A percentile compares a stretch with the other conserved stretches of the same genome.
These are phyloP conservation scores for Chlorella sp. DNA, from an alignment of 139 green algal species.

Conservation along the genomic window DNA sequence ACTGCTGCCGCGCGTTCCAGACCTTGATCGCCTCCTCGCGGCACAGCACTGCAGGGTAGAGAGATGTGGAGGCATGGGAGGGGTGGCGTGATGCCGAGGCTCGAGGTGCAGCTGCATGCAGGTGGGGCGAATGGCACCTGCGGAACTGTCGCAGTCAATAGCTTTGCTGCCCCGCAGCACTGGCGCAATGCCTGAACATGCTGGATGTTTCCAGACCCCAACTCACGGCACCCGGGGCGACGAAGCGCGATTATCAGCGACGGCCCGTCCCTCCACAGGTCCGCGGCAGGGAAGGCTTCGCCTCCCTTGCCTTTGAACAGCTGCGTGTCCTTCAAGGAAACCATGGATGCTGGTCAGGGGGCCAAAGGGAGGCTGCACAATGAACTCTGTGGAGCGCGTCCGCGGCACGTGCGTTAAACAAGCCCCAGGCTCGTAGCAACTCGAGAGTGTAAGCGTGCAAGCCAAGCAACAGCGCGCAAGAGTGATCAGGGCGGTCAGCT, in stretches of 20 bases:
- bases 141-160: too few relatives aligned
- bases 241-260: constrained; percentile 36
- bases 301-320: neutral
- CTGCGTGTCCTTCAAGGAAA: neutral
- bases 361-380: neutral
- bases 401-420: neutral
- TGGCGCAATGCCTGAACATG: too few relatives aligned
- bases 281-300: neutral
- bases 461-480: too few relatives aligned
- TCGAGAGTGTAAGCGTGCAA: too few relatives aligned
- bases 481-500: too few relatives aligned
- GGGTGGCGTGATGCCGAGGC: too few relatives aligned
- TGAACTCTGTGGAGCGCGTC: neutral
- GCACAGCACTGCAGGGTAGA: constrained; percentile 33
- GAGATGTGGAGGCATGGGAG: neutral
- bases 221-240: constrained; percentile 49
- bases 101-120: too few relatives aligned
- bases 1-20: constrained; percentile 29
- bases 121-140: too few relatives aligned
- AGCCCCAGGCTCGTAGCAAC: neutral
- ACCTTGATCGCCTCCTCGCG: constrained; percentile 45
- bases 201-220: too few relatives aligned
- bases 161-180: too few relatives aligned
- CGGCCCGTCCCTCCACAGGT: constrained; percentile 32
- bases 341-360: neutral